These are phyloP conservation scores for Silene noctiflora DNA, from an alignment of 179 eudicot species.

Conservation along the genomic window DNA sequence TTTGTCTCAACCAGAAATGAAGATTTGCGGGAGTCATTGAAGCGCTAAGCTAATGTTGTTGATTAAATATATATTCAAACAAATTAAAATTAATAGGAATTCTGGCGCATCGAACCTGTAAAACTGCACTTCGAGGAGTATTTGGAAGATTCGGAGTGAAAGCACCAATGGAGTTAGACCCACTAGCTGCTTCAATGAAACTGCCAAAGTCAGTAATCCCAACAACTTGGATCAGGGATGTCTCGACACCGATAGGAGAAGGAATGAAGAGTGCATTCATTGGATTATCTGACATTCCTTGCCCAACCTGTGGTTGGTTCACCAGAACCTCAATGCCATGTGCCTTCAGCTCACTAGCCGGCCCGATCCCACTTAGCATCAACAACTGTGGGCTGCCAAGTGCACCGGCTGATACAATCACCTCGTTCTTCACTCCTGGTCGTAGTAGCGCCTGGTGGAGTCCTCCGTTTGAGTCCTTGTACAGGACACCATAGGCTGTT, in stretches of 20 bases:
- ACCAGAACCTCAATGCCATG: constrained; percentile 50
- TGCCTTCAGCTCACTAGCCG: constrained; percentile 43
- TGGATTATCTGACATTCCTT: constrained; percentile 83
- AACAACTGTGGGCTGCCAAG: constrained; percentile 82
- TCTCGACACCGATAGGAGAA: constrained; percentile 51
- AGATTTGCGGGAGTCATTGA: no score
- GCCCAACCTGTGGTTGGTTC: constrained; percentile 76
- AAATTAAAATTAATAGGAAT: background rate
- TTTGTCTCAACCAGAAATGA: no score
- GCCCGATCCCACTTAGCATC: constrained; percentile 88
- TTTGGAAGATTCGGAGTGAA: constrained; percentile 31
- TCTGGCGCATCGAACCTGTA: constrained; percentile 39
- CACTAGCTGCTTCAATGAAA: constrained; percentile 64
- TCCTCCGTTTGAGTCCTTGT: constrained; percentile 46
- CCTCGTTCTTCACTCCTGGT: constrained; percentile 46
- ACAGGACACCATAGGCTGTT: constrained; percentile 59
- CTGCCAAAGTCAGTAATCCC: constrained; percentile 53
- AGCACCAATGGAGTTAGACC: constrained; percentile 33
- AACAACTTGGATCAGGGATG: constrained; percentile 61
- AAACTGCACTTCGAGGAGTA: constrained; percentile 21
- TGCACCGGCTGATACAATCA: constrained; percentile 75
- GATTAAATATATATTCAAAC: no score
- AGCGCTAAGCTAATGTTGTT: no score
- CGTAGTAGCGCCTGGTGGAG: constrained; percentile 53
- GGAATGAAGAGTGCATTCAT: constrained; percentile 64